phyloP scores from a whole-genome alignment of 1,284 basidiomycete genomes.

The Amylostereum areolatum region DNA sequence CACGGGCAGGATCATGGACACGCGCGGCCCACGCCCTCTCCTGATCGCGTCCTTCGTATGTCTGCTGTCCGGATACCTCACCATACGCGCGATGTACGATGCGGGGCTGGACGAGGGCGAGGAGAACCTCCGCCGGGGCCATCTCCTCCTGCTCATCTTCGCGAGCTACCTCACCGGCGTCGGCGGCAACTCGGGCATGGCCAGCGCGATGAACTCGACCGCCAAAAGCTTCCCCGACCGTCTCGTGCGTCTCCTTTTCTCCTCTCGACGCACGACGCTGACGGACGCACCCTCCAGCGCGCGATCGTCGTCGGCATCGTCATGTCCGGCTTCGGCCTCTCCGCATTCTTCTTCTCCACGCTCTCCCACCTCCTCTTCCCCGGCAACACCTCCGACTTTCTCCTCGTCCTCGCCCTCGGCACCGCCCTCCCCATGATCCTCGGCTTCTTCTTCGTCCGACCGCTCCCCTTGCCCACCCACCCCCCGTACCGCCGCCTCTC shows the following conservation, averaged over 20 bases:
- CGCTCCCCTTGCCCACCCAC: constrained; percentile 41
- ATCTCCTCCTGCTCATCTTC: constrained; percentile 36
- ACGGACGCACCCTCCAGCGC: constrained; percentile 33
- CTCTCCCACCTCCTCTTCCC: constrained; percentile 62
- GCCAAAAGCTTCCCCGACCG: constrained; percentile 59
- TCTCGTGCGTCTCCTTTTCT: constrained; percentile 29
- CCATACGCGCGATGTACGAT: constrained; percentile 60
- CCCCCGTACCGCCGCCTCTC: constrained; percentile 10
- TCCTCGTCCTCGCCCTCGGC: constrained; percentile 66
- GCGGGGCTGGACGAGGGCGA: constrained; percentile 31
- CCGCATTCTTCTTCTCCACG: constrained; percentile 75
- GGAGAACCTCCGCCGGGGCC: constrained; percentile 13
- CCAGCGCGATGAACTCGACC: constrained; percentile 53
- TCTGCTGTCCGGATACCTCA: constrained; percentile 59
- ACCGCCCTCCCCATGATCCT: constrained; percentile 65
- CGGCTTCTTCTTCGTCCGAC: constrained; percentile 57
- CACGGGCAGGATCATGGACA: constrained; percentile 67
- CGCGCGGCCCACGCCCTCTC: constrained; percentile 50
- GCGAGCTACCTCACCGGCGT: constrained; percentile 55
- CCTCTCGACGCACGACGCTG: neutral
- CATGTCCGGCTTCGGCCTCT: constrained; percentile 79
- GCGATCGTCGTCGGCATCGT: constrained; percentile 71
- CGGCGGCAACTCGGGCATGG: constrained; percentile 55
- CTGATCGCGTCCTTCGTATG: constrained; percentile 42
- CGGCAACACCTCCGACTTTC: constrained; percentile 65